Percentiles rank a stretch among this genome's conserved stretches.
Conservation (phyloP, 2,329 filamentous ascomycete genomes). For the Fusarium newnesense region DNA sequence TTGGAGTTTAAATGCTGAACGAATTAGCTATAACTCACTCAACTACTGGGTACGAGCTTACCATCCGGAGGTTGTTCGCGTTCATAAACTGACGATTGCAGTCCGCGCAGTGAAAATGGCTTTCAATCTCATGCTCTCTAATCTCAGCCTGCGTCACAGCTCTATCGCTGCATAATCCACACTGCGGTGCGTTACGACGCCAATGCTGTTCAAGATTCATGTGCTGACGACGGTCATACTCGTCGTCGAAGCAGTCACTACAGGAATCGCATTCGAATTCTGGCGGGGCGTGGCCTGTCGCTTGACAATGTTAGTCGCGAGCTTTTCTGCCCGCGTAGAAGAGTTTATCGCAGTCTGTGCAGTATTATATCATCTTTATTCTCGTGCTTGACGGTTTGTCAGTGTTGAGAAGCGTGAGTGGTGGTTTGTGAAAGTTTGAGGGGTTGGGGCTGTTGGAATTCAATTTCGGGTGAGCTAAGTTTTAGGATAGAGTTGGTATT, state of each 20-base stretch:
- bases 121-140: slow-evolving; percentile 43
- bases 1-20: slow-evolving; percentile 65
- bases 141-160: slow-evolving; percentile 2
- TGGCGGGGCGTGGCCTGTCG: background rate
- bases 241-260: background rate
- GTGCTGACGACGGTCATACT: background rate
- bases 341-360: background rate
- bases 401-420: background rate
- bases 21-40: accelerated
- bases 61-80: slow-evolving; percentile 31
- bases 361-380: background rate
- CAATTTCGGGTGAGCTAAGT: background rate
- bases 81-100: slow-evolving; percentile 49
- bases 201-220: slow-evolving; percentile 34
- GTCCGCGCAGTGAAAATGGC: slow-evolving; percentile 48
- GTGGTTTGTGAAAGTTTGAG: background rate
- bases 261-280: background rate
- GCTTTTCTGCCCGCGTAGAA: background rate
- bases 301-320: background rate
- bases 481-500: no score
- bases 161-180: slow-evolving; percentile 38
- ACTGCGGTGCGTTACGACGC: slow-evolving; percentile 31
- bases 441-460: background rate
- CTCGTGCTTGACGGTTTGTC: no score
- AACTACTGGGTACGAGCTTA: background rate